Base-by-base conservation (phyloP, 2,329 filamentous ascomycete genomes). In the Aspergillus sp. region DNA sequence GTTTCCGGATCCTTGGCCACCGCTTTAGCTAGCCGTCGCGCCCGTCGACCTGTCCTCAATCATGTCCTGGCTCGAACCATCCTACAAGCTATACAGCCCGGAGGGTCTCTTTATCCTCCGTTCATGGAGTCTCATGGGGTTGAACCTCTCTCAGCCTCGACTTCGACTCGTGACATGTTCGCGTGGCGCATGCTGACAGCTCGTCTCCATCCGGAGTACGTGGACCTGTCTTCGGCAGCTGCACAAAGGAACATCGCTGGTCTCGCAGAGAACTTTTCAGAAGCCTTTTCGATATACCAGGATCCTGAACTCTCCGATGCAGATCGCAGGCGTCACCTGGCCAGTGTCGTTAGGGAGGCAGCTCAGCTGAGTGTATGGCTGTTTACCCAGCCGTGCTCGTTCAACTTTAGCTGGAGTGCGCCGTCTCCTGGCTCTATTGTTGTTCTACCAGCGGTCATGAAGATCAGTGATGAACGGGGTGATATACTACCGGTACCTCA, bases 121-220 rank as follows among this genome's bases (percentile, higher is more conserved):
- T 50, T 52, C 3, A 63, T 63, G 12, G 52, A 55, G 1, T 30
- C 41, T 4, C 21, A 54, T 28, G 9, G 58, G 6, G 13, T 6
- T 30, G 17, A 41, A 23, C 3, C 32, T 47, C 25, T 8, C 10
- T 4, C 19, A 49, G 43, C 41, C 53, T 23, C 36, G 17, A 70
- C 61, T 57, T 28, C 58, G 21, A 57, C 62, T 19, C 38, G 61
- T n/a, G 57, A 63, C 17, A 50, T 66, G 8, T 74, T 71, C 54
- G 53, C 59, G 15, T 75, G 71, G 72, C 68, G 71, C 32, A 70
- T 71, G 63, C 63, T 73, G 19, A 72, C 70, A 17, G 62, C 68
- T 1, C 59, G 69, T 39, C 60, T 74, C 36, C 39, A 51, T 38
- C 23, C 25, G 9, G 17, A 49, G 28, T 58, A 38, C 12, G 2